Evolutionary conservation across 352 stramenopile genomes (phyloP).

Genomic region (Globisporangium okanoganense): DNA sequence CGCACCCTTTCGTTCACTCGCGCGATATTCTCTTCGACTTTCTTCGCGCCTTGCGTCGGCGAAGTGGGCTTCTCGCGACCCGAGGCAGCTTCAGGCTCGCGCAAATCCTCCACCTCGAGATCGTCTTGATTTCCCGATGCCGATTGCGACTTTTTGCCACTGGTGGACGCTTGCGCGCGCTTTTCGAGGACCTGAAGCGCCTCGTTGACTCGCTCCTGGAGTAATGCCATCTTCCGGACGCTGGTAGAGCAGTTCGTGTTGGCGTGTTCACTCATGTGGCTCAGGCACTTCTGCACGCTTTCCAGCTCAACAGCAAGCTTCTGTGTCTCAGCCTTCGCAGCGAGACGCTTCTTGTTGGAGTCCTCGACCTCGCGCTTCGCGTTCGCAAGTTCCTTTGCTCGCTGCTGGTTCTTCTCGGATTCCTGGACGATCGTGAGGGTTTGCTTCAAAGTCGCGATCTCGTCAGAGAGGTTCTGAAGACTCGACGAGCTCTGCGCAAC

Average conservation of each 20-base stretch:
- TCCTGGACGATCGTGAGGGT: conserved; percentile 59
- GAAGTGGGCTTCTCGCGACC: conserved; percentile 28
- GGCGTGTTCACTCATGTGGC: conserved; percentile 48
- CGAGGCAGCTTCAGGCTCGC: conserved; percentile 36
- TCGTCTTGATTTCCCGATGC: conserved; percentile 23
- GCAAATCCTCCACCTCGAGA: conserved; percentile 42
- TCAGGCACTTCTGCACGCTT: conserved; percentile 57
- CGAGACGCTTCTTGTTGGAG: conserved; percentile 77
- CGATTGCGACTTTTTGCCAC: conserved; percentile 21
- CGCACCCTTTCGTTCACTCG: conserved; percentile 61
- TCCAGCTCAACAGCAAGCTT: conserved; percentile 75
- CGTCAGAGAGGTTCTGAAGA: conserved; percentile 52
- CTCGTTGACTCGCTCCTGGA: conserved; percentile 69
- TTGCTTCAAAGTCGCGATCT: conserved; percentile 56
- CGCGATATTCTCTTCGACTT: conserved; percentile 67
- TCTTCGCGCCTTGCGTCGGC: conserved; percentile 40
- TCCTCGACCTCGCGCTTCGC: conserved; percentile 75
- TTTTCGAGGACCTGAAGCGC: conserved; percentile 67
- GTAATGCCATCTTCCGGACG: conserved; percentile 50
- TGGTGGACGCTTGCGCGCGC: conserved; percentile 24
- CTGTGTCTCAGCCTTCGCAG: conserved; percentile 78
- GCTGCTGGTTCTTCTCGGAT: conserved; percentile 66
- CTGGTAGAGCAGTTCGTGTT: conserved; percentile 50
- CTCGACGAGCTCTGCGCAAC: conserved; percentile 32
- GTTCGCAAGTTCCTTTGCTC: conserved; percentile 55